Percentiles rank a stretch among this genome's conserved stretches.
phyloP scores from a whole-genome alignment of 2,329 filamentous ascomycete genomes.

The Calycina marina region DNA sequence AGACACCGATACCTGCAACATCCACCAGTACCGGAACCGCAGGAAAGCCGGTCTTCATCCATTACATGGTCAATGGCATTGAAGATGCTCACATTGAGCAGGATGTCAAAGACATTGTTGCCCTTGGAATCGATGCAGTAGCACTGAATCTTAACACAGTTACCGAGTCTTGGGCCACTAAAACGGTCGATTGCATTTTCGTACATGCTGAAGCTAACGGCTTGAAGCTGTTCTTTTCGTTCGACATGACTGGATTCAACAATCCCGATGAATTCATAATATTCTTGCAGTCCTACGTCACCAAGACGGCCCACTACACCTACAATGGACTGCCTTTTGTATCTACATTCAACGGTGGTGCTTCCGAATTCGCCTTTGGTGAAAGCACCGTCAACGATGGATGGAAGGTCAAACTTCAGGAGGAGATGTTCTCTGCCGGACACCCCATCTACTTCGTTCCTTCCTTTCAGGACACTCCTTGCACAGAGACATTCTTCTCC shows the following conservation, averaged over 20 bases:
- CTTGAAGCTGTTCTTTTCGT: slow-evolving; percentile 11
- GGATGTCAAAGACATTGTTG: slow-evolving; percentile 7
- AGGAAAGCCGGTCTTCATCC: no score
- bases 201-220: slow-evolving; percentile 4
- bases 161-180: no score
- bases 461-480: slow-evolving; percentile 17
- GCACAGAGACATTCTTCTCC: slow-evolving; percentile 16
- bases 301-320: slow-evolving; percentile 6
- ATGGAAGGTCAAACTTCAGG: slow-evolving; percentile 12
- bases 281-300: slow-evolving; percentile 4
- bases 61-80: no score
- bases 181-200: no score
- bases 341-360: slow-evolving; percentile 4
- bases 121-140: slow-evolving; percentile 8
- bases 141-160: slow-evolving; percentile 7
- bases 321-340: slow-evolving; percentile 3
- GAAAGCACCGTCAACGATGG: slow-evolving; percentile 16
- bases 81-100: slow-evolving; percentile 7
- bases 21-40: no score
- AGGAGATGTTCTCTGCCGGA: slow-evolving; percentile 16
- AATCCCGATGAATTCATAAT: slow-evolving; percentile 6
- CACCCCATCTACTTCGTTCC: slow-evolving; percentile 20
- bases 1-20: no score
- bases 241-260: slow-evolving; percentile 9
- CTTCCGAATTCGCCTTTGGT: slow-evolving; percentile 9